Percentiles rank a stretch among this genome's conserved stretches.
Conservation (phyloP, 345 rosid genomes). For the Citrus hindsii region DNA sequence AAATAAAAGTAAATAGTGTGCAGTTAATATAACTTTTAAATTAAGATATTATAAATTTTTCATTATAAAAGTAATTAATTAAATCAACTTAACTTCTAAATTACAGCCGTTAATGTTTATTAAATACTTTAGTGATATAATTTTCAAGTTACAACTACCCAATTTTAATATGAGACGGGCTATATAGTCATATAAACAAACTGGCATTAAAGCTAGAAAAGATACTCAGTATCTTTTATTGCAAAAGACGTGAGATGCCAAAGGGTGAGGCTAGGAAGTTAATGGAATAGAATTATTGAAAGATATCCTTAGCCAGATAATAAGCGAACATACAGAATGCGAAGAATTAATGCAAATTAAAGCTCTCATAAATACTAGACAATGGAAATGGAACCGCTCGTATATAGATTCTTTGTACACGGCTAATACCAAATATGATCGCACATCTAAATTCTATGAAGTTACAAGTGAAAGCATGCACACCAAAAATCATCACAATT, state of each 20-base stretch:
- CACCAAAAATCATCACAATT: neutral
- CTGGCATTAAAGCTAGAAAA: neutral
- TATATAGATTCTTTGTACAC: neutral
- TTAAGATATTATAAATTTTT: too few species aligned
- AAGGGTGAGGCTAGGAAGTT: neutral
- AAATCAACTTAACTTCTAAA: too few species aligned
- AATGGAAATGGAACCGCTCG: neutral
- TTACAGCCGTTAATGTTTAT: rapidly evolving
- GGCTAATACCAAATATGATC: neutral
- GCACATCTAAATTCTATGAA: neutral
- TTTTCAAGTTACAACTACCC: too few species aligned
- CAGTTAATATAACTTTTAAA: too few species aligned
- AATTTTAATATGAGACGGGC: too few species aligned
- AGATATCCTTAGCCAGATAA: neutral
- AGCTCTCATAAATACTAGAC: neutral
- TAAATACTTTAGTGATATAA: too few species aligned
- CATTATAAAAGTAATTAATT: too few species aligned
- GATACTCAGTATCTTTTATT: neutral
- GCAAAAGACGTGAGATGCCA: neutral
- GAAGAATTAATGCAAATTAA: neutral
- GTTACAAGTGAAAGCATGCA: neutral
- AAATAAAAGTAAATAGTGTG: too few species aligned
- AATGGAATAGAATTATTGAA: neutral
- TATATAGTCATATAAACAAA: too few species aligned
- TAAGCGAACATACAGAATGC: neutral